These are phyloP conservation scores for Nicotiana rustica DNA, from an alignment of 305 asterid species.

Conservation along the genomic window DNA sequence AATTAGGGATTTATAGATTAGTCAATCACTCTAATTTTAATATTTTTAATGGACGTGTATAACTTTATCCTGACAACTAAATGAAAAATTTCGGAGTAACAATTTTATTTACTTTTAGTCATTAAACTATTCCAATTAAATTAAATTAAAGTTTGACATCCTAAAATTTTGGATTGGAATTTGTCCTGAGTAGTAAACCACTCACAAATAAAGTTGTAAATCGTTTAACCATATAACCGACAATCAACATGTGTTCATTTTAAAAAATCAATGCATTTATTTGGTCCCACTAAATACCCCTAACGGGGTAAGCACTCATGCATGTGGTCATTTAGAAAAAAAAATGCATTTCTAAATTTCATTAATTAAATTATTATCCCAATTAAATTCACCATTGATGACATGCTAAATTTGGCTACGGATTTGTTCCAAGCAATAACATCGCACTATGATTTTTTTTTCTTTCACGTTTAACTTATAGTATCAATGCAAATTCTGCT, in stretches of 20 bases:
- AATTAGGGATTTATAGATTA: too few relatives aligned
- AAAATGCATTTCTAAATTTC: background rate
- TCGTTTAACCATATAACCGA: background rate
- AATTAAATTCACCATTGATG: background rate
- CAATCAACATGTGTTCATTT: background rate
- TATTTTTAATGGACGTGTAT: too few relatives aligned
- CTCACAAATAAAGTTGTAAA: background rate
- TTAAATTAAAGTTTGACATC: background rate
- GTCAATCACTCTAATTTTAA: too few relatives aligned
- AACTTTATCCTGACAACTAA: too few relatives aligned
- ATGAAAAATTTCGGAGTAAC: too few relatives aligned
- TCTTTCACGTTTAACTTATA: background rate
- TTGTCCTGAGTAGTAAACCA: background rate
- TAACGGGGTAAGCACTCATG: background rate
- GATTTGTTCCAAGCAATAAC: background rate
- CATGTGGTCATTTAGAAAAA: too few relatives aligned
- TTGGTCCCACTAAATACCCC: background rate
- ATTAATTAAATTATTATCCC: background rate
- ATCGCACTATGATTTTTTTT: background rate
- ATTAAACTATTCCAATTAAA: background rate
- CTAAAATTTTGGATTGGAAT: background rate
- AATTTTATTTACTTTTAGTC: too few relatives aligned
- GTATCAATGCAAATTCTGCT: background rate
- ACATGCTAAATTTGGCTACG: conserved; percentile 22
- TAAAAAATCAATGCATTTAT: background rate